These are phyloP conservation scores for Wickerhamiella kurtzmanii DNA, from an alignment of 805 yeast genomes.

Conservation along the genomic window DNA sequence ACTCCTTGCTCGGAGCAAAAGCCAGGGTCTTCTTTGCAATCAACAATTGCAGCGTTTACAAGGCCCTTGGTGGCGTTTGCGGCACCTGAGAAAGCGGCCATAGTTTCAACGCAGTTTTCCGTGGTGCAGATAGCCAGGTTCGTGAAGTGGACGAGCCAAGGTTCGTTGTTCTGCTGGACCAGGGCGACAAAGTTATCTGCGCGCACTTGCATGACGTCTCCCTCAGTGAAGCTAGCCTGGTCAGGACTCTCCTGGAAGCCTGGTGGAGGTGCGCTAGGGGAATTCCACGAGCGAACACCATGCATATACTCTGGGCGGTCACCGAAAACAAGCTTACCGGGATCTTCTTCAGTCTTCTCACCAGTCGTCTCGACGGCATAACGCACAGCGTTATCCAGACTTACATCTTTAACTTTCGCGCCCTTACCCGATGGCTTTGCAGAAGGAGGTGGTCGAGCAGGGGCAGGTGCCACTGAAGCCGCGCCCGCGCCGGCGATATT, in stretches of 20 bases:
- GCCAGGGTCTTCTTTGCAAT: slow-evolving; percentile 25
- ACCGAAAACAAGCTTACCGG: slow-evolving; percentile 14
- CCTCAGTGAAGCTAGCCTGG: slow-evolving; percentile 19
- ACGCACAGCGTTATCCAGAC: slow-evolving; percentile 11
- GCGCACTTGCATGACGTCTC: slow-evolving; percentile 23
- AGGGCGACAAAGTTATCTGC: slow-evolving; percentile 19
- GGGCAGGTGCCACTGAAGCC: background rate
- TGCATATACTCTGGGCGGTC: slow-evolving; percentile 14
- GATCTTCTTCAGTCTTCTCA: slow-evolving; percentile 14
- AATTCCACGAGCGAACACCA: slow-evolving; percentile 14
- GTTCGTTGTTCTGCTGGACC: slow-evolving; percentile 22
- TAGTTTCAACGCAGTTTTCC: slow-evolving; percentile 7
- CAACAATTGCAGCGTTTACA: slow-evolving; percentile 30
- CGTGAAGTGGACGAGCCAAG: slow-evolving; percentile 31
- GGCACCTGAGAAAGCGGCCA: slow-evolving; percentile 27
- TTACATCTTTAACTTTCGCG: background rate
- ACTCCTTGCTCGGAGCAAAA: slow-evolving; percentile 26
- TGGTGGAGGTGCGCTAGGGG: slow-evolving; percentile 17
- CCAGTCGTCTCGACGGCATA: slow-evolving; percentile 14
- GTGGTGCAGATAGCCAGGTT: slow-evolving; percentile 31
- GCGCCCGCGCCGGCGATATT: background rate
- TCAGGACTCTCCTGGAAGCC: slow-evolving; percentile 6
- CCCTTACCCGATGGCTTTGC: background rate
- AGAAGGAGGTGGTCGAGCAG: background rate
- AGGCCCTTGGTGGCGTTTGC: slow-evolving; percentile 23